Conservation (phyloP, 805 yeast species). For the Kuraishia floccosa region DNA sequence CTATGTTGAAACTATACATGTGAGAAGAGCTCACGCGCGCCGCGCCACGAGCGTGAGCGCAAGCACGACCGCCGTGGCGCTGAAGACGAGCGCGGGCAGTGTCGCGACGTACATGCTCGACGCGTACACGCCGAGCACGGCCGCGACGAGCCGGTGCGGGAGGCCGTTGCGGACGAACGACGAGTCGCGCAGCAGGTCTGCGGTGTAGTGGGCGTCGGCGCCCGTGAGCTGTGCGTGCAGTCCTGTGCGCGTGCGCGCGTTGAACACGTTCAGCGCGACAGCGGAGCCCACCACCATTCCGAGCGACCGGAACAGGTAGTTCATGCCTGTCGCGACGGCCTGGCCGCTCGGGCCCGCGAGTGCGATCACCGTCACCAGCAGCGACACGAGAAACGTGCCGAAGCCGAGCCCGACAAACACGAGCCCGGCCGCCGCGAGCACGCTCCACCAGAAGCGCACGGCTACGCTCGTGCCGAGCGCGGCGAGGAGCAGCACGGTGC, state of each 20-base stretch:
- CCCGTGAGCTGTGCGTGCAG: too few species aligned
- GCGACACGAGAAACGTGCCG: slow-evolving; percentile 28
- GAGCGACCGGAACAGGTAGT: slow-evolving; percentile 35
- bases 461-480: slow-evolving; percentile 7
- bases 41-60: too few species aligned
- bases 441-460: slow-evolving; percentile 17
- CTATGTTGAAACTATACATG: not conserved
- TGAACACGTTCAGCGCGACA: slow-evolving; percentile 7
- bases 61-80: too few species aligned
- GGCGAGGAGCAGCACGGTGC: not conserved
- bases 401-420: slow-evolving; percentile 23
- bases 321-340: slow-evolving; percentile 37
- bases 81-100: too few species aligned
- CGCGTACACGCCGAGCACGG: too few species aligned
- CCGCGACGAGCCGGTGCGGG: too few species aligned
- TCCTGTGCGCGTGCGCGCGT: not conserved
- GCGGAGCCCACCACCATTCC: slow-evolving; percentile 38
- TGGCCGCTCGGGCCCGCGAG: slow-evolving; percentile 31
- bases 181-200: too few species aligned
- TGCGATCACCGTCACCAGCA: slow-evolving; percentile 28
- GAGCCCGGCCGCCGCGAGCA: slow-evolving; percentile 15
- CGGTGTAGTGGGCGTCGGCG: too few species aligned
- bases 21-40: not conserved
- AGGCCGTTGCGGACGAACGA: too few species aligned
- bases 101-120: not conserved